Conservation (phyloP, 108 stramenopile species). For the Fragilariopsis cylindrus region DNA sequence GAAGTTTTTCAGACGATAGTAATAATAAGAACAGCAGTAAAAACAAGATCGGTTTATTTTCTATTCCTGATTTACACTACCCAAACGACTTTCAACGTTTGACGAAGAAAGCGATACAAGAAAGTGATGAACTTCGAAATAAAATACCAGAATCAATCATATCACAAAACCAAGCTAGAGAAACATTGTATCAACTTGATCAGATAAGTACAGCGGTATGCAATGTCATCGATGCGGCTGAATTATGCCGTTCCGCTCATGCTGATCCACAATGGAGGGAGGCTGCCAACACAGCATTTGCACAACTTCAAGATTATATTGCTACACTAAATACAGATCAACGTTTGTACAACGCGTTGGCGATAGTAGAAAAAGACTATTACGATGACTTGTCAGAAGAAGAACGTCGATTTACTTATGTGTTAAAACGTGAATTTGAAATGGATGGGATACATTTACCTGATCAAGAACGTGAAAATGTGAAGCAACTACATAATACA, state of each 20-base stretch:
- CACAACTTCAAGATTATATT: slow-evolving; percentile 80
- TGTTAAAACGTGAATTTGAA: slow-evolving; percentile 89
- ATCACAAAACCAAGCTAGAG: slow-evolving; percentile 43
- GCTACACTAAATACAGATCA: slow-evolving; percentile 85
- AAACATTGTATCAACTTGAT: slow-evolving; percentile 76
- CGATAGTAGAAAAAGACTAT: slow-evolving; percentile 13
- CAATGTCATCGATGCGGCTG: slow-evolving; percentile 95
- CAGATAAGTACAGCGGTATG: slow-evolving; percentile 87
- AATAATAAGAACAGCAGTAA: neutral
- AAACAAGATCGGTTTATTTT: slow-evolving; percentile 60
- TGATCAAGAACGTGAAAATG: slow-evolving; percentile 64
- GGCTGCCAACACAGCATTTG: slow-evolving; percentile 78
- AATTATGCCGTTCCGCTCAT: slow-evolving; percentile 90
- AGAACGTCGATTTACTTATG: slow-evolving; percentile 69
- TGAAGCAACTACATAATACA: slow-evolving; percentile 63
- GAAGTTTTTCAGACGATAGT: neutral
- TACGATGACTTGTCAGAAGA: slow-evolving; percentile 53
- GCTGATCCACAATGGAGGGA: slow-evolving; percentile 66
- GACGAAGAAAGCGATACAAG: slow-evolving; percentile 56
- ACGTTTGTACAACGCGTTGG: slow-evolving; percentile 60
- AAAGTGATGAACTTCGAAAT: slow-evolving; percentile 61
- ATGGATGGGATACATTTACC: slow-evolving; percentile 91
- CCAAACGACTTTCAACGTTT: slow-evolving; percentile 68
- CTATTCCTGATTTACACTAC: slow-evolving; percentile 52
- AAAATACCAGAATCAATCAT: slow-evolving; percentile 11